phyloP scores from a whole-genome alignment of 345 rosid genomes.

The Bruguiera gymnorhiza region DNA sequence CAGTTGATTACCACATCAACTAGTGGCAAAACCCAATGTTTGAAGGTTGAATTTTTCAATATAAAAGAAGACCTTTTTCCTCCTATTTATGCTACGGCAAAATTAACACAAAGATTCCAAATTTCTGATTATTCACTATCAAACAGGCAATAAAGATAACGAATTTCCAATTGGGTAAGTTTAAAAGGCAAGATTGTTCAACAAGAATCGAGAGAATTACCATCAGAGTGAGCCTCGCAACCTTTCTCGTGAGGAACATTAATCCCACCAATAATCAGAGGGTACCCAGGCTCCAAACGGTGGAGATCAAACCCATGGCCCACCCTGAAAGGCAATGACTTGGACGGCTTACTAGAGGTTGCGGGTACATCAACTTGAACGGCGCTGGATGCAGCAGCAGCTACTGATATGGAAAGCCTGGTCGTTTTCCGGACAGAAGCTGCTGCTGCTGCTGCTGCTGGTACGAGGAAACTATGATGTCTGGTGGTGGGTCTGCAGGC shows the following conservation, averaged over 20 bases:
- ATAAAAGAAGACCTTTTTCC: too few species aligned
- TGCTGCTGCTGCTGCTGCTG: conserved; percentile 16
- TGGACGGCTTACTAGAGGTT: conserved; percentile 36
- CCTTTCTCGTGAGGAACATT: conserved; percentile 91
- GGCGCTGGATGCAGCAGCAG: conserved; percentile 41
- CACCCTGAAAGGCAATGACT: conserved; percentile 72
- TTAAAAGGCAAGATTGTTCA: neutral
- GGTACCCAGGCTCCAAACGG: conserved; percentile 85
- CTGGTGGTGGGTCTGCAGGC: neutral
- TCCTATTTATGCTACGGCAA: too few species aligned
- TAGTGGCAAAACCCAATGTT: too few species aligned
- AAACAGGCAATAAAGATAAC: neutral
- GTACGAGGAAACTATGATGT: conserved; percentile 11
- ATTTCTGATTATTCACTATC: neutral
- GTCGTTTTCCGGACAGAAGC: conserved; percentile 13
- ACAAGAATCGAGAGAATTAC: conserved; percentile 28
- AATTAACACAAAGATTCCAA: too few species aligned
- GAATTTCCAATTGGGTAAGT: neutral
- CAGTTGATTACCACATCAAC: neutral
- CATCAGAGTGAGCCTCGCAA: conserved; percentile 99
- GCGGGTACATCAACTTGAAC: conserved; percentile 44
- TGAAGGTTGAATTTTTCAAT: too few species aligned
- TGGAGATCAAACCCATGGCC: conserved; percentile 99
- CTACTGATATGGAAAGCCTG: conserved; percentile 26
- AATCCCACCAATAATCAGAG: conserved; percentile 91